Evolutionary conservation across 306 rosid genomes (phyloP).

Genomic region (Sphenostylis stenocarpa): DNA sequence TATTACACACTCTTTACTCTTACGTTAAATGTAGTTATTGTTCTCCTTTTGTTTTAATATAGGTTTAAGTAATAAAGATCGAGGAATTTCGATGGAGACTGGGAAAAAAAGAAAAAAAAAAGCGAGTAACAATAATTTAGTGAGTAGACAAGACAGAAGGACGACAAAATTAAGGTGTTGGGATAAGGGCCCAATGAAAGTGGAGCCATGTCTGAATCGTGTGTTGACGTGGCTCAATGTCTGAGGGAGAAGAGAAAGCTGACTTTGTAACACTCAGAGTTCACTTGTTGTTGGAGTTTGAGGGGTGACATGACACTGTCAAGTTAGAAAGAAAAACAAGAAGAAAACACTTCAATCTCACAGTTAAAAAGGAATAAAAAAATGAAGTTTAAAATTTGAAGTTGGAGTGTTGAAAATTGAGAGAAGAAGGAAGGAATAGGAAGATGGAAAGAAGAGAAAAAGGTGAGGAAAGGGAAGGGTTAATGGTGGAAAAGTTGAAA

Average conservation of each 20-base stretch:
- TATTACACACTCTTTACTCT: too few species aligned
- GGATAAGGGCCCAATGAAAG: constrained; percentile 17
- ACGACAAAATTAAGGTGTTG: constrained; percentile 22
- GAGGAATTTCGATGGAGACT: background rate
- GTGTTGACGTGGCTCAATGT: constrained; percentile 38
- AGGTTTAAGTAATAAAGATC: background rate
- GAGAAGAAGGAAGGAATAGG: background rate
- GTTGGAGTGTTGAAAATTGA: background rate
- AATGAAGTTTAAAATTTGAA: constrained; percentile 35
- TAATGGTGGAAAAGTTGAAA: constrained; percentile 52
- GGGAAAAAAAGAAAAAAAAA: background rate
- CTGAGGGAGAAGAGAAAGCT: background rate
- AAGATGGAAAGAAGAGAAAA: constrained; percentile 22
- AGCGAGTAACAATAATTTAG: background rate
- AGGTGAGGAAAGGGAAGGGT: constrained; percentile 35
- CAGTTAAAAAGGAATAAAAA: background rate
- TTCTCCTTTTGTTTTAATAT: background rate
- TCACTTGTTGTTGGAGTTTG: constrained; percentile 28
- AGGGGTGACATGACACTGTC: background rate
- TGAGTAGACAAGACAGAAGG: constrained; percentile 32
- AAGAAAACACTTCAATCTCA: background rate
- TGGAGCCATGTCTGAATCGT: constrained; percentile 11
- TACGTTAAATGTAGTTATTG: background rate
- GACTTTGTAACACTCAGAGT: constrained; percentile 16
- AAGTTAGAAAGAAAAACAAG: background rate